Percentiles rank a stretch among this genome's conserved stretches.
Conservation (phyloP, 768 basidiomycete genomes). For the Xerocomellus amylosporus region DNA sequence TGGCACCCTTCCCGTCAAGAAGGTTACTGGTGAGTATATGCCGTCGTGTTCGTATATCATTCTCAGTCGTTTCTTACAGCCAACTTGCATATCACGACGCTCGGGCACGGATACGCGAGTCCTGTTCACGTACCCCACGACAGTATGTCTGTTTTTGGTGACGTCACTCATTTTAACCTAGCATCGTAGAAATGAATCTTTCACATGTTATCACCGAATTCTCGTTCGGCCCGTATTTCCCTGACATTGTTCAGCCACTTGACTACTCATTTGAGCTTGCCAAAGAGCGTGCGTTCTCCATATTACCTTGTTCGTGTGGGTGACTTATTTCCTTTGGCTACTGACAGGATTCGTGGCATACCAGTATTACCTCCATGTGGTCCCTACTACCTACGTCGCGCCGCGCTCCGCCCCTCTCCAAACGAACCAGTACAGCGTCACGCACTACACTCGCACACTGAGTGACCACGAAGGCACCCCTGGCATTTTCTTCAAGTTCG, state of each 20-base stretch:
- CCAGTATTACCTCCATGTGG: constrained; percentile 94
- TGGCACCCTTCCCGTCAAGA: constrained; percentile 80
- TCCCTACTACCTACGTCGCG: constrained; percentile 90
- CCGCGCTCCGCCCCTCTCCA: constrained; percentile 60
- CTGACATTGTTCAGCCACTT: constrained; percentile 90
- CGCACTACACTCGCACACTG: constrained; percentile 80
- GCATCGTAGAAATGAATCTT: constrained; percentile 81
- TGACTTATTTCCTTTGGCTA: neutral
- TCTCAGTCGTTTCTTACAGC: constrained; percentile 38
- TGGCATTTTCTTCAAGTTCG: constrained; percentile 98
- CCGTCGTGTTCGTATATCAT: neutral
- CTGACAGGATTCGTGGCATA: constrained; percentile 78
- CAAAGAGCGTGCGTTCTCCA: constrained; percentile 47
- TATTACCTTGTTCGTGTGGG: neutral
- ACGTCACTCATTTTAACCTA: neutral
- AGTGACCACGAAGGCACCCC: constrained; percentile 78
- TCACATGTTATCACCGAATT: constrained; percentile 96
- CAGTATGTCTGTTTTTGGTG: constrained; percentile 46
- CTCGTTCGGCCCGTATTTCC: constrained; percentile 95
- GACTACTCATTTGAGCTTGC: constrained; percentile 85
- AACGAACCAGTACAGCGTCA: constrained; percentile 92
- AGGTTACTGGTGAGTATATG: constrained; percentile 68
- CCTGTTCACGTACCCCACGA: constrained; percentile 84
- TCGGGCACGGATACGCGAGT: constrained; percentile 93
- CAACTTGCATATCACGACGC: constrained; percentile 91